Evolutionary conservation across 805 yeast genomes (phyloP).

Genomic region (Ogataea corticis): DNA sequence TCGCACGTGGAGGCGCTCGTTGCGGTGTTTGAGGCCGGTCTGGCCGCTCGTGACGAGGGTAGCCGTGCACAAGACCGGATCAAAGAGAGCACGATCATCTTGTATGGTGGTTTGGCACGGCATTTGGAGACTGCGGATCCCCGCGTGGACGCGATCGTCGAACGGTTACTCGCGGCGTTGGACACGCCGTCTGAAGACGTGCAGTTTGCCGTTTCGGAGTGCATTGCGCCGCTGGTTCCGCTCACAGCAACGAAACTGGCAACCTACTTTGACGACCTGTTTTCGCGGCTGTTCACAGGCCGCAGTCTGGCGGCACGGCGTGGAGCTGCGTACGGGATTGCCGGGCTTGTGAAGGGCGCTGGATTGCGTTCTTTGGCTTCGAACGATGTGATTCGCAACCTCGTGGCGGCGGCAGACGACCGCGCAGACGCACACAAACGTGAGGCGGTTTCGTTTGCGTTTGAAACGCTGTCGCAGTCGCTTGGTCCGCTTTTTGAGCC

Average conservation of each 20-base stretch:
- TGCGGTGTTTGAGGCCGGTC: constrained; percentile 74
- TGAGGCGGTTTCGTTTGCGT: constrained; percentile 85
- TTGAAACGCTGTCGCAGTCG: constrained; percentile 78
- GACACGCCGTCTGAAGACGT: constrained; percentile 89
- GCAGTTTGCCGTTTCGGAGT: constrained; percentile 82
- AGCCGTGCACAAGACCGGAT: constrained; percentile 56
- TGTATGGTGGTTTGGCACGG: constrained; percentile 89
- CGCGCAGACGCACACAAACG: constrained; percentile 71
- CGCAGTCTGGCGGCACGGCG: constrained; percentile 56
- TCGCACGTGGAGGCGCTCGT: constrained; percentile 69
- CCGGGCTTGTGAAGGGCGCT: constrained; percentile 89
- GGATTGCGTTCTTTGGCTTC: constrained; percentile 79
- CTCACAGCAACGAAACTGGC: constrained; percentile 52
- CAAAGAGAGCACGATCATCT: constrained; percentile 77
- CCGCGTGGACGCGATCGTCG: constrained; percentile 65
- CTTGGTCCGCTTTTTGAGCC: constrained; percentile 88
- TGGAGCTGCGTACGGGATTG: constrained; percentile 95
- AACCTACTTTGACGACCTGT: constrained; percentile 55
- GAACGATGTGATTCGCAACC: constrained; percentile 70
- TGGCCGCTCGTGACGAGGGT: constrained; percentile 50
- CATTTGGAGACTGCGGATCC: constrained; percentile 70
- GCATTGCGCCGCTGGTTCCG: constrained; percentile 79
- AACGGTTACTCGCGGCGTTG: constrained; percentile 69
- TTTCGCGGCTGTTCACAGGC: constrained; percentile 59
- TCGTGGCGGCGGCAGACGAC: constrained; percentile 85